Conservation (phyloP, 2,329 filamentous ascomycete species). For the Fusarium coicis region DNA sequence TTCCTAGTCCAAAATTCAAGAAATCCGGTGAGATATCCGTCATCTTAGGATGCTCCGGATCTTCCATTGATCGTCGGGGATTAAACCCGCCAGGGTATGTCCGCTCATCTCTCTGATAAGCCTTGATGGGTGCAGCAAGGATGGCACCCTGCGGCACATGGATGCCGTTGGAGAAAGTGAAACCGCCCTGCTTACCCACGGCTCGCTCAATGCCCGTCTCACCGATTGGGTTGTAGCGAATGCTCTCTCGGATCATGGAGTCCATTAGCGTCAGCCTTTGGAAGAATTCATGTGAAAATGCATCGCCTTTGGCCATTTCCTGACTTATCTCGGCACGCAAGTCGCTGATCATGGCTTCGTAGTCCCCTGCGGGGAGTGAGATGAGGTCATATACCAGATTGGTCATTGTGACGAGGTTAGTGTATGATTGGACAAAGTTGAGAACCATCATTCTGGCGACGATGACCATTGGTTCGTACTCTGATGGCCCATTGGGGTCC, state of each 20-base stretch:
- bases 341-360: constrained; percentile 12
- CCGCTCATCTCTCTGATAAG: constrained; percentile 25
- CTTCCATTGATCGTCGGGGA: constrained; percentile 18
- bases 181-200: constrained; percentile 21
- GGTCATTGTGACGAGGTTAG: constrained; percentile 27
- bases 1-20: constrained; percentile 20
- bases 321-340: constrained; percentile 13
- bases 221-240: constrained; percentile 30
- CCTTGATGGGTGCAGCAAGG: constrained; percentile 30
- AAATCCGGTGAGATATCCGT: constrained; percentile 25
- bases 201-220: constrained; percentile 29
- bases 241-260: constrained; percentile 21
- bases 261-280: constrained; percentile 23
- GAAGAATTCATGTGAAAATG: constrained; percentile 23
- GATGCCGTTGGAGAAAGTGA: constrained; percentile 32
- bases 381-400: constrained; percentile 30
- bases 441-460: constrained; percentile 30
- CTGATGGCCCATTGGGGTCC: constrained; percentile 7
- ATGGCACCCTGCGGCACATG: constrained; percentile 30
- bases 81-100: constrained; percentile 23
- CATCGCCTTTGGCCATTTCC: constrained; percentile 15
- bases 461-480: constrained; percentile 25
- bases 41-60: constrained; percentile 19
- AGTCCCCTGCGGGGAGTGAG: constrained; percentile 16
- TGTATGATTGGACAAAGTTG: constrained; percentile 29